These are phyloP conservation scores for Daldinia loculata DNA, from an alignment of 495 filamentous ascomycete species.

Conservation along the genomic window DNA sequence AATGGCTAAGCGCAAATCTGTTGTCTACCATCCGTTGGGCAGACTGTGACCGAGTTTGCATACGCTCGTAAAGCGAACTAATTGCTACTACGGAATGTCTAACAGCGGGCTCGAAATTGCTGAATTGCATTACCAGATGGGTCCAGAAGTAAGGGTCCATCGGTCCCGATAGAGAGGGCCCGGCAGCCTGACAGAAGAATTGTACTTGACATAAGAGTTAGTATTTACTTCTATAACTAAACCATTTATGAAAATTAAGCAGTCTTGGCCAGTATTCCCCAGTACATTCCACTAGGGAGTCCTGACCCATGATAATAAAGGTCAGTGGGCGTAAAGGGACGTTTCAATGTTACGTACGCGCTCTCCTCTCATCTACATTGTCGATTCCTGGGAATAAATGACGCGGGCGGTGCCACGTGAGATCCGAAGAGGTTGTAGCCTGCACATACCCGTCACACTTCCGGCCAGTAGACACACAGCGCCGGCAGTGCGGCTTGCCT, in stretches of 20 bases:
- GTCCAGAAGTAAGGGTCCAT: slow-evolving; percentile 66
- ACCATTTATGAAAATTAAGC: not conserved
- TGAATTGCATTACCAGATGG: slow-evolving; percentile 63
- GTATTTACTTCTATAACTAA: not conserved
- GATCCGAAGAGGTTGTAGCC: slow-evolving; percentile 12
- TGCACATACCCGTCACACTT: slow-evolving; percentile 55
- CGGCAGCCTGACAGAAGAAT: slow-evolving; percentile 61
- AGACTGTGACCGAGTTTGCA: slow-evolving; percentile 6
- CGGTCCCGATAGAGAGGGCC: slow-evolving; percentile 58
- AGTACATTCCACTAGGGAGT: not conserved
- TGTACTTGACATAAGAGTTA: slow-evolving; percentile 42
- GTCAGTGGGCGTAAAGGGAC: not conserved
- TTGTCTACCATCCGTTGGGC: slow-evolving; percentile 46
- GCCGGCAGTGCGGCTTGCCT: slow-evolving; percentile 56
- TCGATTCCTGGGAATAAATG: slow-evolving; percentile 35
- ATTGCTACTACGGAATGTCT: slow-evolving; percentile 68
- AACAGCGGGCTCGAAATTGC: slow-evolving; percentile 64
- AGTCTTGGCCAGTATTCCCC: not conserved
- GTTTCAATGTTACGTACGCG: slow-evolving; percentile 31
- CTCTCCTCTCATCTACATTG: slow-evolving; percentile 48
- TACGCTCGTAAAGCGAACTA: slow-evolving; percentile 61
- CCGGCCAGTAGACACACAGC: slow-evolving; percentile 58
- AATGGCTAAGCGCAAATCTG: slow-evolving; percentile 59
- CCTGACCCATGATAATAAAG: not conserved
- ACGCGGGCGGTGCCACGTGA: slow-evolving; percentile 40